Evolutionary conservation across 2,329 filamentous ascomycete species (phyloP), one percentile per base, ranked within the genome.

Genomic region (Alternaria longipes): DNA sequence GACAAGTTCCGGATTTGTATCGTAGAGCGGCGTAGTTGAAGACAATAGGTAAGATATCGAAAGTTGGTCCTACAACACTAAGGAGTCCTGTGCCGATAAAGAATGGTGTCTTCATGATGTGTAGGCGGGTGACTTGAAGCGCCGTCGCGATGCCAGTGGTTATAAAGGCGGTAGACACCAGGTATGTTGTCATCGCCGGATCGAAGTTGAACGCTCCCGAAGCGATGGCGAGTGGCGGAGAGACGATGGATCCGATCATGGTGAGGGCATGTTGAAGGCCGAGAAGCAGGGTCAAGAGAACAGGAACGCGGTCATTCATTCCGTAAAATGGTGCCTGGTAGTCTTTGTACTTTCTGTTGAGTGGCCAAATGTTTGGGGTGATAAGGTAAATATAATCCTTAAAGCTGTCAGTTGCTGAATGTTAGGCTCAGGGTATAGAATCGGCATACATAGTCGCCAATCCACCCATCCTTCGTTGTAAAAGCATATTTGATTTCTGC

Each of bases 301-400:
- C 54, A 11, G 71, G 72, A 8, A 73, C 66, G 22, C 67, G 54
- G 40, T 74, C 72, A 45, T 74, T 67, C 11, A 74, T 61, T 11
- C 69, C 65, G 51, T 73, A 74, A 51, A 74, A 74, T 4, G 72
- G 70, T 5, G 70, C 66, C 34, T 62, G 36, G 26, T 71, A 71
- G 46, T 72, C 42, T 54, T 70, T 69, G 65, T 74, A 73, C 65
- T 76, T 66, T 20, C 41, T 54, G 56, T 67, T 69, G 28, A 69
- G 46, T n/a, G 70, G 69, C 63, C 64, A 69, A 12, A 70, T 69
- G 56, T 70, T 71, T 1, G 63, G 65, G 1, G 66, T 68, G 8
- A 68, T 62, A 11, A 69, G 66, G 67, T 77, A 73, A 46, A 80
- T 68, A 59, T 79, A 75, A 60, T 81, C 79, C 74, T 80, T 80